These are phyloP conservation scores for Pythium sukuiense DNA, from an alignment of 352 stramenopile species.

Conservation along the genomic window DNA sequence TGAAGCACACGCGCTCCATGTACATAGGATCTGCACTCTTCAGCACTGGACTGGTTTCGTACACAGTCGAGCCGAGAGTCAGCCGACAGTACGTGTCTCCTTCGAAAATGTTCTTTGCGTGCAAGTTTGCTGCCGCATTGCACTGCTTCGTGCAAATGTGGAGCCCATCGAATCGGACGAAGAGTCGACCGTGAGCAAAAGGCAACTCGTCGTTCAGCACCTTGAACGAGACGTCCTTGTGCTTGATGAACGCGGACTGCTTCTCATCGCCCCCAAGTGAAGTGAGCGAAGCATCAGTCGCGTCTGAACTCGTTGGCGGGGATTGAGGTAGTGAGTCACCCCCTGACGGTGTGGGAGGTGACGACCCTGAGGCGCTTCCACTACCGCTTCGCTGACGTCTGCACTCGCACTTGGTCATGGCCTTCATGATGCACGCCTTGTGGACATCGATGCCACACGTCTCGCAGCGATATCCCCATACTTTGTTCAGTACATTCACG, in stretches of 20 bases:
- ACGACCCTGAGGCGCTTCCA: not conserved
- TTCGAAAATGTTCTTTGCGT: conserved; percentile 87
- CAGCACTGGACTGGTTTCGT: conserved; percentile 82
- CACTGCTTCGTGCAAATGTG: conserved; percentile 88
- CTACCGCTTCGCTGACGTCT: conserved; percentile 20
- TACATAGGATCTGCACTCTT: conserved; percentile 88
- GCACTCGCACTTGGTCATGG: conserved; percentile 75
- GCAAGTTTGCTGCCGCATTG: conserved; percentile 50
- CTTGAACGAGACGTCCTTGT: conserved; percentile 40
- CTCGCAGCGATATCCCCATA: conserved; percentile 86
- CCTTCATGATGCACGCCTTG: conserved; percentile 88
- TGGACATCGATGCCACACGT: conserved; percentile 80
- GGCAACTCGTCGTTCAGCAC: conserved; percentile 47
- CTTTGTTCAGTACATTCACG: conserved; percentile 75
- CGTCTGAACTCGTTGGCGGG: not conserved
- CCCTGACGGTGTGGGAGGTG: conserved; percentile 15
- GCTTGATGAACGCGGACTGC: conserved; percentile 16
- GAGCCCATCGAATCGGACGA: conserved; percentile 73
- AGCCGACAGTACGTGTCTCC: conserved; percentile 85
- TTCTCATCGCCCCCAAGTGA: conserved; percentile 4
- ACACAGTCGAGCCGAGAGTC: conserved; percentile 57
- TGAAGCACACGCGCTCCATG: conserved; percentile 80
- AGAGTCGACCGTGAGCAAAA: conserved; percentile 55
- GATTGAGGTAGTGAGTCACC: not conserved
- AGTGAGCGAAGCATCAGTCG: not conserved